Conservation (phyloP, 345 rosid genomes). For the Dipteronia dyeriana region DNA sequence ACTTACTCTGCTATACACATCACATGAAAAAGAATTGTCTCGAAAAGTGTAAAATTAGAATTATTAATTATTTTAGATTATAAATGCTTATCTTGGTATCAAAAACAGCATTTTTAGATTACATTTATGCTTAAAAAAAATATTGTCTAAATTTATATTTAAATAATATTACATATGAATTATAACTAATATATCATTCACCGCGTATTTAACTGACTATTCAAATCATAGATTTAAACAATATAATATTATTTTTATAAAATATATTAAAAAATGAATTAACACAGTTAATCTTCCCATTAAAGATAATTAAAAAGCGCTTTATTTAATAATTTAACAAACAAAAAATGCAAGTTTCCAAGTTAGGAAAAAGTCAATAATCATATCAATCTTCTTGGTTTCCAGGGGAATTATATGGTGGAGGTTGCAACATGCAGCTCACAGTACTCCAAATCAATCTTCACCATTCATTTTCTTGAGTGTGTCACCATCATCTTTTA, state of each 20-base stretch:
- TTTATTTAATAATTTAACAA: neutral
- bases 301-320: neutral
- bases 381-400: neutral
- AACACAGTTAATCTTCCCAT: neutral
- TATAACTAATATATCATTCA: no score
- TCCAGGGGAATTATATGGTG: conserved; percentile 15
- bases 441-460: neutral
- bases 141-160: no score
- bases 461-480: conserved; percentile 19
- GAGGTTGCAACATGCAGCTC: neutral
- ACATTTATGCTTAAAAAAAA: neutral
- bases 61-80: neutral
- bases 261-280: no score
- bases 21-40: conserved; percentile 5
- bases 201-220: no score
- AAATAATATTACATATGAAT: no score
- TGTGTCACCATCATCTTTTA: neutral
- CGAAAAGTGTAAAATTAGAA: conserved; percentile 7
- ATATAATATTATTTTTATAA: no score
- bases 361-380: conserved; percentile 19
- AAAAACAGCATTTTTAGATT: neutral
- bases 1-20: neutral
- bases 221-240: no score
- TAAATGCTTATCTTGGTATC: neutral
- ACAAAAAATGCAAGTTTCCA: neutral